These are phyloP conservation scores for Syzygium jambos DNA, from an alignment of 345 rosid genomes.

Conservation along the genomic window DNA sequence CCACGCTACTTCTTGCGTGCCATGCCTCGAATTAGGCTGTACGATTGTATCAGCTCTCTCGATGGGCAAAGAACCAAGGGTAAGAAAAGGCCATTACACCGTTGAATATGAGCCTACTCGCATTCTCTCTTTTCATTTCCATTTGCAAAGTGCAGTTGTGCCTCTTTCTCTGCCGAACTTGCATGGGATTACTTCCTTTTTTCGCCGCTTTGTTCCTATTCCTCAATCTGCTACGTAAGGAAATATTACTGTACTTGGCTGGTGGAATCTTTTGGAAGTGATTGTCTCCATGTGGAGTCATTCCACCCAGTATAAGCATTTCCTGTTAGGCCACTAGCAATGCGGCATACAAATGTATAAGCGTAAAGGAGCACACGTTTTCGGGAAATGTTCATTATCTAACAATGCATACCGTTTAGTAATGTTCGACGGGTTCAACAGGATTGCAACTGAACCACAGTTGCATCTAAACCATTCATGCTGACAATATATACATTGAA, in stretches of 20 bases:
- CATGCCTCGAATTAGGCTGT: no score
- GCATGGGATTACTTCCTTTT: background rate
- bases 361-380: background rate
- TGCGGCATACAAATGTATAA: no score
- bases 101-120: no score
- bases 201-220: background rate
- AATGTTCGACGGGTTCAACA: background rate
- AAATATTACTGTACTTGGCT: background rate
- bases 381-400: background rate
- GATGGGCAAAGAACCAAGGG: no score
- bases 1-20: conserved; percentile 7
- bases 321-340: background rate
- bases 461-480: background rate
- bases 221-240: background rate
- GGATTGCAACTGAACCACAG: background rate
- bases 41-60: no score
- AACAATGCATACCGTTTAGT: background rate
- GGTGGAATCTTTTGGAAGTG: background rate
- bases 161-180: background rate
- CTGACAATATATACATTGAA: background rate
- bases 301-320: background rate
- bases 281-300: background rate
- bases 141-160: background rate
- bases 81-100: no score
- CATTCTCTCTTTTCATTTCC: background rate